Evolutionary conservation across 1,284 basidiomycete species (phyloP), one percentile per base, ranked within the genome.

Genomic region (Heterobasidion occidentale): DNA sequence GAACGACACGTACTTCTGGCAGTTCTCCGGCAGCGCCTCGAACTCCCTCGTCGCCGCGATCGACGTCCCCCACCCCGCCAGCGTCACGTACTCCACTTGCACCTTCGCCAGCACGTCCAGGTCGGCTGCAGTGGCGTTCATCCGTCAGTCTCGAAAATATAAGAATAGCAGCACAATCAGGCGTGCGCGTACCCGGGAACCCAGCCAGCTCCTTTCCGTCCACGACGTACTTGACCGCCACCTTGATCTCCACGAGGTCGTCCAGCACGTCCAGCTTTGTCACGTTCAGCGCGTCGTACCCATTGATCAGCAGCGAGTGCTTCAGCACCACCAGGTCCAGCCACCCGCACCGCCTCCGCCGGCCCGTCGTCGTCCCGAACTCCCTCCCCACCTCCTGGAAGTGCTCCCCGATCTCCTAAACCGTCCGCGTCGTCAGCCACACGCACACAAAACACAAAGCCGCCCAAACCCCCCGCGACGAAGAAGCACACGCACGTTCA

Each of bases 211-310:
- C 85, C 66, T 89, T 80, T 46, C 87, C 94, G 58, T 94, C 81
- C 33, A 92, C 71, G 55, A 80, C 73, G 73, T 99, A 99, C 66
- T 81, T 86, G 50, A 90, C 81, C 9, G 81, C 94, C 36, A 99
- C 78, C 75, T 96, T 92, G 78, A 99, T 90, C 74, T 96, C 92
- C 1, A 82, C 71, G 47, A 99, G 79, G 53, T 80, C 76, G 66
- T 98, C 95, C 46, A 99, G 79, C 14, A 99, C 79, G 66, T 99
- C 96, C 57, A 99, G 84, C 72, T 99, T 99, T 60, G 96, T 99
- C 63, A 99, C 78, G 75, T 99, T 99, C 63, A 98, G 77, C 56
- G 76, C 71, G 65, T 96, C 94, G 74, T 98, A 99, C 47, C 96
- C 96, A 73, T 99, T 99, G 80, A 99, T 93, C 61, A 93, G 74